phyloP scores from a whole-genome alignment of 1,139 yeast genomes.

The Nematodospora anomalae region DNA sequence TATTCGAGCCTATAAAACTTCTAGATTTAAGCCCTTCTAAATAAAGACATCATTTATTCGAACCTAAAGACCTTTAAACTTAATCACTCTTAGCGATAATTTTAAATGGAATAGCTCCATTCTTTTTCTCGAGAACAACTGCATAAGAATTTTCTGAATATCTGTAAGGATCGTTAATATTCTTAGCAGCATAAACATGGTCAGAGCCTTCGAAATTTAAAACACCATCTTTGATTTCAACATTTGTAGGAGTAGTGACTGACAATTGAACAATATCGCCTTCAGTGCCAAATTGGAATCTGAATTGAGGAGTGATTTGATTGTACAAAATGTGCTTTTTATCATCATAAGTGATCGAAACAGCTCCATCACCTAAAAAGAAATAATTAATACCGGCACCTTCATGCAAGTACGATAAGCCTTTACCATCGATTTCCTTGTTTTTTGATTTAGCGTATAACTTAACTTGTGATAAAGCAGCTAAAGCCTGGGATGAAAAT shows the following conservation, averaged over 20 bases:
- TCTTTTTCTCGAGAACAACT: constrained; percentile 17
- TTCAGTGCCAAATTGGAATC: constrained; percentile 9
- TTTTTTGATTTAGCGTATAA: constrained; percentile 25
- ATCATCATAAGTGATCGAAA: constrained; percentile 50
- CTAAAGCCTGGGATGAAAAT: constrained; percentile 22
- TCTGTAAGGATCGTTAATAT: constrained; percentile 41
- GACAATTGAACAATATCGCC: constrained; percentile 4
- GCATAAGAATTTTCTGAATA: constrained; percentile 31
- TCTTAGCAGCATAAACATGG: constrained; percentile 37
- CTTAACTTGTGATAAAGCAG: constrained; percentile 18
- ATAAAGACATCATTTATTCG: not conserved
- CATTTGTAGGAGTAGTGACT: constrained; percentile 4
- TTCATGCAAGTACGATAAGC: constrained; percentile 42
- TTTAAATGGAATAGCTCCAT: constrained; percentile 18
- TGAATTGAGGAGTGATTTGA: not conserved
- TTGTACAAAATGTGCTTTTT: constrained; percentile 47
- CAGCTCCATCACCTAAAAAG: constrained; percentile 24
- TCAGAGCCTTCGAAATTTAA: constrained; percentile 26
- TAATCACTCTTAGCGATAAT: not conserved
- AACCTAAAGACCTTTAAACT: not conserved
- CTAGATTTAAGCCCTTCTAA: no score
- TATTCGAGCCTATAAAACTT: no score
- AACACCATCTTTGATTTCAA: constrained; percentile 11
- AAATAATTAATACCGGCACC: constrained; percentile 58
- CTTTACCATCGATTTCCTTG: constrained; percentile 24